Evolutionary conservation across 2,329 filamentous ascomycete species (phyloP).

Genomic region (Aureobasidium leucospermi): DNA sequence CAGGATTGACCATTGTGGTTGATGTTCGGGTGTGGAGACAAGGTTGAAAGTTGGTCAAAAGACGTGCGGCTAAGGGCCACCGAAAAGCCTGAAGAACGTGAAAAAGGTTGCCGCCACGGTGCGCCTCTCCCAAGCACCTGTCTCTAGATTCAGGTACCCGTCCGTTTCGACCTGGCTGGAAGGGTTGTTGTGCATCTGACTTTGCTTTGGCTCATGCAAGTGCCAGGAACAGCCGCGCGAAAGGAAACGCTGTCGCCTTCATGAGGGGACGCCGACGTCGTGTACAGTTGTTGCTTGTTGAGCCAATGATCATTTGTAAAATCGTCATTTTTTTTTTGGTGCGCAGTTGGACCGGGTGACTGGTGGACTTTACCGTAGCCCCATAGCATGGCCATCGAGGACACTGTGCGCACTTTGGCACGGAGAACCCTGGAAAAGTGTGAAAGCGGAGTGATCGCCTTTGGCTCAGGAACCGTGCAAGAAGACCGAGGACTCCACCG

Average conservation of each 20-base stretch:
- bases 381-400: background rate
- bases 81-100: background rate
- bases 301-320: background rate
- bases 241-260: background rate
- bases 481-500: background rate
- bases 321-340: background rate
- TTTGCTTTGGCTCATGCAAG: constrained; percentile 9
- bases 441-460: constrained; percentile 6
- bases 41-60: background rate
- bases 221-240: constrained; percentile 10
- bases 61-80: constrained; percentile 9
- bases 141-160: constrained; percentile 10
- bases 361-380: background rate
- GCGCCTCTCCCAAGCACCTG: background rate
- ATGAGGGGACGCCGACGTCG: background rate
- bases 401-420: background rate
- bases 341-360: background rate
- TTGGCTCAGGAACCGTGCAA: background rate
- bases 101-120: constrained; percentile 7
- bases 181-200: constrained; percentile 3
- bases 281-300: background rate
- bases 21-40: constrained; percentile 12
- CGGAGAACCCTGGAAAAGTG: background rate
- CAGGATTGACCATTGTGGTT: background rate
- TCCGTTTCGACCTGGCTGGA: constrained; percentile 1